These are phyloP conservation scores for Funneliformis mosseae DNA, from an alignment of 192 early-diverging fungal species.

Conservation along the genomic window DNA sequence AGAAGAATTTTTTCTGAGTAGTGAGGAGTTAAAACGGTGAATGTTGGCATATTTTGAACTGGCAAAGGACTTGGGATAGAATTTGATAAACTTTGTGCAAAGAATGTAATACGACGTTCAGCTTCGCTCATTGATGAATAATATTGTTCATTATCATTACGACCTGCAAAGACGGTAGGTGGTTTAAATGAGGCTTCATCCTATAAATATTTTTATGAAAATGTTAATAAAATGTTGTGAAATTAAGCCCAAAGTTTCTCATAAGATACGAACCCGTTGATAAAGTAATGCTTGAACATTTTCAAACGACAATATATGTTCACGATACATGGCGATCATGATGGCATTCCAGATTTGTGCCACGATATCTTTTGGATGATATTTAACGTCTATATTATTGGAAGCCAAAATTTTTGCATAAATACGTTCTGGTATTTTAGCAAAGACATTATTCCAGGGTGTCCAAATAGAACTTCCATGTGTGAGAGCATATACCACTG, in stretches of 20 bases:
- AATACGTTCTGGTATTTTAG: slow-evolving; percentile 77
- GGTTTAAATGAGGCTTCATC: slow-evolving; percentile 66
- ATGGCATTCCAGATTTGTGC: slow-evolving; percentile 87
- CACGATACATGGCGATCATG: slow-evolving; percentile 81
- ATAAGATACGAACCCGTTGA: slow-evolving; percentile 57
- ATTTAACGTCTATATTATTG: slow-evolving; percentile 73
- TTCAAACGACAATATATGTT: slow-evolving; percentile 75
- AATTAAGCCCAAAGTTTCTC: neutral
- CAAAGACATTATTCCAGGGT: slow-evolving; percentile 80
- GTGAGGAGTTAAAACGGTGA: slow-evolving; percentile 82
- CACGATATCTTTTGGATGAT: slow-evolving; percentile 77
- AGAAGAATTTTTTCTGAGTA: slow-evolving; percentile 86
- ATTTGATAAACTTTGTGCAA: slow-evolving; percentile 83
- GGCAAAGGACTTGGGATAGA: slow-evolving; percentile 78
- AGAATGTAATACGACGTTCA: slow-evolving; percentile 82
- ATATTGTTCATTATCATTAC: slow-evolving; percentile 75
- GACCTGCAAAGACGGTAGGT: slow-evolving; percentile 76
- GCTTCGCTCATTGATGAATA: slow-evolving; percentile 77
- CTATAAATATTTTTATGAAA: slow-evolving; percentile 63
- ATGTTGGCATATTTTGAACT: slow-evolving; percentile 83
- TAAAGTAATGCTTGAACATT: slow-evolving; percentile 76
- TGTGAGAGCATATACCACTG: slow-evolving; percentile 73
- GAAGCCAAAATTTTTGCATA: slow-evolving; percentile 75
- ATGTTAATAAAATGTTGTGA: slow-evolving; percentile 34
- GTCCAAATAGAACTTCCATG: slow-evolving; percentile 83